Conservation (phyloP, 495 filamentous ascomycete genomes). For the Trichocladium uniseriatum region DNA sequence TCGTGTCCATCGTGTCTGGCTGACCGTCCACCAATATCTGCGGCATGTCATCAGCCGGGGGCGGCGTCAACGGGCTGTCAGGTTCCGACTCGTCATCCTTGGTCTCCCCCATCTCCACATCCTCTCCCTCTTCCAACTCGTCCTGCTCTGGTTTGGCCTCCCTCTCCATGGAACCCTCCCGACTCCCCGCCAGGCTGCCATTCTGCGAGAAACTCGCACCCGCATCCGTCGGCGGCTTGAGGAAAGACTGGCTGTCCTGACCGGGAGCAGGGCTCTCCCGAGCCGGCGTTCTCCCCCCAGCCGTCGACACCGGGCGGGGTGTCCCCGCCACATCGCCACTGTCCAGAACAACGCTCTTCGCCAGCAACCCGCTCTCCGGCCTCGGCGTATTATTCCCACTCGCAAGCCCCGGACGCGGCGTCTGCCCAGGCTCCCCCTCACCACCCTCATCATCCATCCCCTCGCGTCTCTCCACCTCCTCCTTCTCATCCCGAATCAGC, state of each 20-base stretch:
- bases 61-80: constrained; percentile 22
- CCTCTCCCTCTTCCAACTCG: constrained; percentile 52
- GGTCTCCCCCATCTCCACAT: constrained; percentile 45
- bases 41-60: constrained; percentile 39
- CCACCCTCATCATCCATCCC: constrained; percentile 61
- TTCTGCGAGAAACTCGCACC: constrained; percentile 41
- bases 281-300: constrained; percentile 57
- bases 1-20: constrained; percentile 64
- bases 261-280: constrained; percentile 40
- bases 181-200: constrained; percentile 32
- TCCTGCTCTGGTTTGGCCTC: constrained; percentile 38
- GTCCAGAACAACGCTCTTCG: constrained; percentile 21
- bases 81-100: constrained; percentile 34
- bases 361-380: constrained; percentile 31
- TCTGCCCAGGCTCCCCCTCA: constrained; percentile 22
- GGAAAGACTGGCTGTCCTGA: constrained; percentile 21
- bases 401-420: constrained; percentile 32
- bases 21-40: constrained; percentile 45
- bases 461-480: constrained; percentile 64
- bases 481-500: constrained; percentile 90
- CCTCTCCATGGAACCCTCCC: constrained; percentile 16
- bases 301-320: constrained; percentile 37
- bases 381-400: constrained; percentile 32
- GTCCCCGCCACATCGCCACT: constrained; percentile 35
- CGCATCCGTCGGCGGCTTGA: constrained; percentile 32